These are phyloP conservation scores for Dillenia turbinata DNA, from an alignment of 164 flowering plant genomes.

Conservation along the genomic window DNA sequence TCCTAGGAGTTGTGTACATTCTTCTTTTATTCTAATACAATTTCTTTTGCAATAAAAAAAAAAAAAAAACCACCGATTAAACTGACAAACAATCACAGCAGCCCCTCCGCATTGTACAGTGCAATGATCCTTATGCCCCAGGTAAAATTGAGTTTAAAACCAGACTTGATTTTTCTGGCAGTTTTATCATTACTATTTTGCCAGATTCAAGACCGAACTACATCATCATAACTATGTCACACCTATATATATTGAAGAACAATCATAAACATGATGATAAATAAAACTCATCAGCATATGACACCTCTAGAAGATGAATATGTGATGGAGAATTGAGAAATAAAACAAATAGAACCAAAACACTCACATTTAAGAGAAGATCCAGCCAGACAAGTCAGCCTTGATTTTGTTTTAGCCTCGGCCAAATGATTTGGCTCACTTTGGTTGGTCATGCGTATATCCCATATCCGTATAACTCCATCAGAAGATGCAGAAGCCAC, in stretches of 20 bases:
- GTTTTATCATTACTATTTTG: no score
- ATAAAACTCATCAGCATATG: neutral
- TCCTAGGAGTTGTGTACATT: no score
- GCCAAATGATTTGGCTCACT: slow-evolving; percentile 65
- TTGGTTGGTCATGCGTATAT: slow-evolving; percentile 57
- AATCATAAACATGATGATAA: neutral
- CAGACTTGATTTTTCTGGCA: no score
- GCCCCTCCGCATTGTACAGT: no score
- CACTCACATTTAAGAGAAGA: slow-evolving; percentile 73
- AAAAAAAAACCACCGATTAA: no score
- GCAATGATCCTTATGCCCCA: no score
- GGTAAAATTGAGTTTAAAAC: no score
- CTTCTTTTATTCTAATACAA: no score
- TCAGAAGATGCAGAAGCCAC: slow-evolving; percentile 91
- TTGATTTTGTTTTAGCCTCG: slow-evolving; percentile 76
- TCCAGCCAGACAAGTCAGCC: slow-evolving; percentile 93
- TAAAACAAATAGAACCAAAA: slow-evolving; percentile 2
- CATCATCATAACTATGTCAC: no score
- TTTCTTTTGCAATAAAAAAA: no score
- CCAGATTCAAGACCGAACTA: no score
- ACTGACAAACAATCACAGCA: no score
- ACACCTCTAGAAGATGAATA: neutral
- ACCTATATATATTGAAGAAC: neutral
- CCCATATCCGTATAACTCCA: slow-evolving; percentile 92
- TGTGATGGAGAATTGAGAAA: neutral